phyloP scores from a whole-genome alignment of 768 basidiomycete species.

The Tricholoma sp. region DNA sequence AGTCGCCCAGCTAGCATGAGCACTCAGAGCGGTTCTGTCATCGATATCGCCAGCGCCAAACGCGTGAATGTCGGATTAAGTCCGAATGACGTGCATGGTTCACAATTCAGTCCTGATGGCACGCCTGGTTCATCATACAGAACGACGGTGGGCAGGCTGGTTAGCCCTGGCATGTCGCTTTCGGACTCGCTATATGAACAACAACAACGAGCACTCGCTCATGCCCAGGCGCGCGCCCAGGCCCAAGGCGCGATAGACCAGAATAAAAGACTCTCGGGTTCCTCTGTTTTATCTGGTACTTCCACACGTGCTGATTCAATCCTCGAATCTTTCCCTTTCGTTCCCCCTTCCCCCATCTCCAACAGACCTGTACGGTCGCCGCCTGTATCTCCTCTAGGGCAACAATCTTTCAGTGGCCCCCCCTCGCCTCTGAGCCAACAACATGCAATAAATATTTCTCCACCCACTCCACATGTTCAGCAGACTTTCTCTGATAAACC shows the following conservation, averaged over 20 bases:
- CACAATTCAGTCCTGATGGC: constrained; percentile 25
- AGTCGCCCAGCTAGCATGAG: constrained; percentile 58
- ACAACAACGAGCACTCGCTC: constrained; percentile 57
- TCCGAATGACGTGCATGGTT: constrained; percentile 23
- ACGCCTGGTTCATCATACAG: constrained; percentile 45
- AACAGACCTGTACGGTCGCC: constrained; percentile 71
- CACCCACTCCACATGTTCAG: constrained; percentile 55
- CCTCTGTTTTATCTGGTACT: constrained; percentile 61
- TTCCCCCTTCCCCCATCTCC: constrained; percentile 87
- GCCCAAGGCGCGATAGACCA: constrained; percentile 44
- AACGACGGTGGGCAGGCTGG: constrained; percentile 59
- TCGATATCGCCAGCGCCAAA: constrained; percentile 60
- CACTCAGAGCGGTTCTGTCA: constrained; percentile 55
- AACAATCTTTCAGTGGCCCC: constrained; percentile 44
- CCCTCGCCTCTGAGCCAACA: constrained; percentile 55
- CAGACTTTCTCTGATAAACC: constrained; percentile 32
- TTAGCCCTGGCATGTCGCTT: constrained; percentile 39
- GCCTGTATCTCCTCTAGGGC: constrained; percentile 64
- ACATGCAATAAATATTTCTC: constrained; percentile 38
- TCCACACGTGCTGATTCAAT: constrained; percentile 80
- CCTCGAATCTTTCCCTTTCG: constrained; percentile 83
- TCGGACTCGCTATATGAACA: constrained; percentile 51
- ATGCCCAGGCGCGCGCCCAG: constrained; percentile 56
- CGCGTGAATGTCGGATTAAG: constrained; percentile 54
- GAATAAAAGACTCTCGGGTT: constrained; percentile 52